phyloP scores from a whole-genome alignment of 2,329 filamentous ascomycete genomes.

The Monilinia fructigena region DNA sequence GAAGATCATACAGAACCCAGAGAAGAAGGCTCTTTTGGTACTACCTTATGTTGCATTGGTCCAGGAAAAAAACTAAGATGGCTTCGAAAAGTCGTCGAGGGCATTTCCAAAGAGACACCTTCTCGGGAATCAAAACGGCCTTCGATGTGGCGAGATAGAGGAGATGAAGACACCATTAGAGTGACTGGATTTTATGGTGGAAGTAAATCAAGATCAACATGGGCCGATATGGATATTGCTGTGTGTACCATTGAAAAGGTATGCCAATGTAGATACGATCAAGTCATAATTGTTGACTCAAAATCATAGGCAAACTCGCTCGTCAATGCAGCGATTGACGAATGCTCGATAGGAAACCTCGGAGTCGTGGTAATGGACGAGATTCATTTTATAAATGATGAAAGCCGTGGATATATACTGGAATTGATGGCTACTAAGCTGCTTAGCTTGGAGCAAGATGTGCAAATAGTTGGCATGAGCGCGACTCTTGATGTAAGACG shows the following conservation, averaged over 20 bases:
- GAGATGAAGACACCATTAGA: conserved; percentile 58
- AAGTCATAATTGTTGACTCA: conserved; percentile 7
- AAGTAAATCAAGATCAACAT: conserved; percentile 63
- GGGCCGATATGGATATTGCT: conserved; percentile 74
- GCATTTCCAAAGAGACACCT: conserved; percentile 45
- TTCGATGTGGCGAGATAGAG: conserved; percentile 53
- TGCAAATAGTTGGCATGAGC: conserved; percentile 78
- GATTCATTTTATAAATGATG: conserved; percentile 79
- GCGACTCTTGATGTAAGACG: conserved; percentile 66
- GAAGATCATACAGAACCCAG: conserved; percentile 60
- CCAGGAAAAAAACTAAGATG: conserved; percentile 76
- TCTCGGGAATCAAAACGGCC: conserved; percentile 30
- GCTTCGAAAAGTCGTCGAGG: conserved; percentile 65
- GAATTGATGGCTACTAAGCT: conserved; percentile 74
- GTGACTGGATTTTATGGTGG: conserved; percentile 75
- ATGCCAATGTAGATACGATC: conserved; percentile 17
- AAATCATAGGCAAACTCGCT: conserved; percentile 65
- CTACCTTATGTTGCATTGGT: conserved; percentile 77
- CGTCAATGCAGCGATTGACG: conserved; percentile 70
- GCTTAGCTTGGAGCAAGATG: conserved; percentile 61
- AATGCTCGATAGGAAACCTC: conserved; percentile 62
- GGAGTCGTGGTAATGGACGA: conserved; percentile 72
- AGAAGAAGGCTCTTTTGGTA: conserved; percentile 68
- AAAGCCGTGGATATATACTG: conserved; percentile 72
- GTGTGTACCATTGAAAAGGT: conserved; percentile 80